These are phyloP conservation scores for Gossypium aridum DNA, from an alignment of 441 rosid genomes.

Conservation along the genomic window DNA sequence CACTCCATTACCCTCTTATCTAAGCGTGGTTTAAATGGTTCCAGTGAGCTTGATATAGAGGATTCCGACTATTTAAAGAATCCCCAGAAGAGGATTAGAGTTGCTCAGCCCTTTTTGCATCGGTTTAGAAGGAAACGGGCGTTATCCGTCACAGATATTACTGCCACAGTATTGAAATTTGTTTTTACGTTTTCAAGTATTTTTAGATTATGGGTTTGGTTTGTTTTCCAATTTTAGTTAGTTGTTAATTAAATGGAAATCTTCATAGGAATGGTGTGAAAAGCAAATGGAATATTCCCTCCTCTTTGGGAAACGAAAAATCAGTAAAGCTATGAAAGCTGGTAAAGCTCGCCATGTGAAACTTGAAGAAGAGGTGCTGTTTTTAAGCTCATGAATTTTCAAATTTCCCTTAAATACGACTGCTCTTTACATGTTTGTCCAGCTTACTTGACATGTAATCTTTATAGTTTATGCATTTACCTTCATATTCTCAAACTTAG, in stretches of 20 bases:
- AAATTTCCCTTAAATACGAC: not conserved
- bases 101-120: conserved; percentile 27
- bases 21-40: conserved; percentile 26
- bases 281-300: conserved; percentile 67
- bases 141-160: conserved; percentile 63
- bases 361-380: conserved; percentile 66
- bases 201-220: not conserved
- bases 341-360: conserved; percentile 62
- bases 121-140: conserved; percentile 49
- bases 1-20: conserved; percentile 31
- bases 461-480: too few relatives aligned
- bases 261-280: conserved; percentile 81
- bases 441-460: not conserved
- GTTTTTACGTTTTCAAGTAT: not conserved
- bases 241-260: not conserved
- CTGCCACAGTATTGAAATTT: conserved; percentile 40
- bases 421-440: not conserved
- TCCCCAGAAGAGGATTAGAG: conserved; percentile 22
- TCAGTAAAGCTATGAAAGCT: conserved; percentile 61
- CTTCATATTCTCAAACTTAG: not conserved
- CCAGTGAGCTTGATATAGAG: conserved; percentile 48
- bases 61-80: conserved; percentile 30
- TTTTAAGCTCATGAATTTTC: not conserved
- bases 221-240: not conserved
- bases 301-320: conserved; percentile 28